phyloP scores from a whole-genome alignment of 2,329 filamentous ascomycete species.

The Drechmeria coniospora region DNA sequence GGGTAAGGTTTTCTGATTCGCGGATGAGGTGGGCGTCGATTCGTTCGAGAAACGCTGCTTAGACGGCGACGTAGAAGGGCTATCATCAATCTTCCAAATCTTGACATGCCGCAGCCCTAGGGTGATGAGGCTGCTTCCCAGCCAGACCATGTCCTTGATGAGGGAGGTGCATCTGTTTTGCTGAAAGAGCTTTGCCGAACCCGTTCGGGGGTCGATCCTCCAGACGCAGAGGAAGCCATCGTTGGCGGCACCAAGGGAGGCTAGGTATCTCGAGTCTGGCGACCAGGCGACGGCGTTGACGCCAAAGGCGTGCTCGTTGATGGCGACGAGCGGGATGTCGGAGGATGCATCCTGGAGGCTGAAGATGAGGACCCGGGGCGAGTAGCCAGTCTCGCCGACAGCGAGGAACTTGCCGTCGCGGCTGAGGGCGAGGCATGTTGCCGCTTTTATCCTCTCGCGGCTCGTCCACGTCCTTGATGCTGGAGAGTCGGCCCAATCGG shows the following conservation, averaged over 20 bases:
- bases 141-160: slow-evolving; percentile 78
- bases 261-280: slow-evolving; percentile 68
- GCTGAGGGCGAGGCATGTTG: slow-evolving; percentile 79
- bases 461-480: slow-evolving; percentile 67
- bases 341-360: slow-evolving; percentile 65
- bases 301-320: slow-evolving; percentile 82
- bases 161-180: slow-evolving; percentile 83
- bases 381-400: slow-evolving; percentile 90
- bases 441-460: slow-evolving; percentile 83
- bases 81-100: slow-evolving; percentile 74
- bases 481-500: slow-evolving; percentile 47
- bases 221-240: slow-evolving; percentile 92
- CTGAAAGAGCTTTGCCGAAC: slow-evolving; percentile 64
- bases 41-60: slow-evolving; percentile 43
- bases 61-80: slow-evolving; percentile 39
- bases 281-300: slow-evolving; percentile 85
- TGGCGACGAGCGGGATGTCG: slow-evolving; percentile 67
- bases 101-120: slow-evolving; percentile 86
- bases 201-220: slow-evolving; percentile 70
- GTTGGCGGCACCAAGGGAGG: slow-evolving; percentile 75
- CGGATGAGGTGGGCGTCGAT: slow-evolving; percentile 13
- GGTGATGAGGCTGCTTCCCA: slow-evolving; percentile 70
- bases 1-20: slow-evolving; percentile 46
- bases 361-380: slow-evolving; percentile 81
- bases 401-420: slow-evolving; percentile 76